Evolutionary conservation across 1,284 basidiomycete genomes (phyloP).

Genomic region (Entoloma clypeatum): DNA sequence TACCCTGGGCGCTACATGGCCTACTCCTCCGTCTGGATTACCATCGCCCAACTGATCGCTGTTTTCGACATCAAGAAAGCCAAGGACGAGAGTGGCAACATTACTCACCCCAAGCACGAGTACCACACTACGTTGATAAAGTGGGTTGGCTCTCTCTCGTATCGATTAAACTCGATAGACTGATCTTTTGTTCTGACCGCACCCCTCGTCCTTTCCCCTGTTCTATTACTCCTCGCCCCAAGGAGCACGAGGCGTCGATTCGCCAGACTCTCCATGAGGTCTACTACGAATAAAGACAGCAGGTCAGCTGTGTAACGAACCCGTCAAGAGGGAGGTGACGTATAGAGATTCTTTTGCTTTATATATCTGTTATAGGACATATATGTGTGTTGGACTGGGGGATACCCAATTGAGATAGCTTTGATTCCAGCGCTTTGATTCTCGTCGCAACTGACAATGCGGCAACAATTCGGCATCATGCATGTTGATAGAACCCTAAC

Average conservation of each 20-base stretch:
- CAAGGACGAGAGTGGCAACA: slow-evolving; percentile 24
- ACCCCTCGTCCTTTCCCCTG: slow-evolving; percentile 29
- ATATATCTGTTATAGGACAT: no score
- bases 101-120: slow-evolving; percentile 24
- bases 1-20: slow-evolving; percentile 36
- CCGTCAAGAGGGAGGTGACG: no score
- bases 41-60: slow-evolving; percentile 34
- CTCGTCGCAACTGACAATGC: no score
- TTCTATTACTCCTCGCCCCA: slow-evolving; percentile 27
- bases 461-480: no score
- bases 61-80: slow-evolving; percentile 33
- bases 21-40: slow-evolving; percentile 32
- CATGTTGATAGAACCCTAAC: no score
- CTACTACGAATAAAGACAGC: no score
- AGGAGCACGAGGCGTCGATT: slow-evolving; percentile 20
- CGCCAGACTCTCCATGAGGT: slow-evolving; percentile 14
- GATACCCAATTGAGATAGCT: no score
- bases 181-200: slow-evolving; percentile 14
- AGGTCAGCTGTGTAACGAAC: no score
- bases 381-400: no score
- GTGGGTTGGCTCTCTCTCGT: no score
- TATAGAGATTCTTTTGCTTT: no score
- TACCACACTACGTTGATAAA: slow-evolving; percentile 23
- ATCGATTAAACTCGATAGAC: not conserved
- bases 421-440: no score